Evolutionary conservation across 768 basidiomycete species (phyloP).

Genomic region (Lentinula raphanica): DNA sequence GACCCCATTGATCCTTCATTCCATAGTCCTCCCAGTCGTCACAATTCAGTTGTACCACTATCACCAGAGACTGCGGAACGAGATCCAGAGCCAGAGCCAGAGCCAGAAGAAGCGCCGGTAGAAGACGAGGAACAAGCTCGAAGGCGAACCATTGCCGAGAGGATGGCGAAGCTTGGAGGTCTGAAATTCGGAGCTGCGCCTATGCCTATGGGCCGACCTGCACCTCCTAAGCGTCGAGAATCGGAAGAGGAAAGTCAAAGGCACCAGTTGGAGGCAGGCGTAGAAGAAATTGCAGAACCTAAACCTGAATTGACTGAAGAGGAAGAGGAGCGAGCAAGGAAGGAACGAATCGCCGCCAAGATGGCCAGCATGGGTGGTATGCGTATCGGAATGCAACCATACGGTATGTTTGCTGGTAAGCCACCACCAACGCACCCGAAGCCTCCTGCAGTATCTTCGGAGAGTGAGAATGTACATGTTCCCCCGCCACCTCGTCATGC

Average conservation of each 20-base stretch:
- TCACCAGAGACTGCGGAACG: constrained; percentile 5
- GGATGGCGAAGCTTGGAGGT: constrained; percentile 92
- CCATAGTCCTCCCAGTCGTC: constrained; percentile 43
- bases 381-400: constrained; percentile 53
- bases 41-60: constrained; percentile 16
- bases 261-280: constrained; percentile 16
- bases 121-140: constrained; percentile 48
- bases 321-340: constrained; percentile 58
- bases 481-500: constrained; percentile 28
- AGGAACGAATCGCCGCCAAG: constrained; percentile 49
- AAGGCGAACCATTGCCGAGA: constrained; percentile 76
- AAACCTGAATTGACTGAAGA: constrained; percentile 35
- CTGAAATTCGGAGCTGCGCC: constrained; percentile 76
- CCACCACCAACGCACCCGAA: constrained; percentile 11
- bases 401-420: constrained; percentile 9
- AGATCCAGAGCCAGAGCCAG: constrained; percentile 5
- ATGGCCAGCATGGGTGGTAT: constrained; percentile 52
- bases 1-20: constrained; percentile 69
- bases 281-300: constrained; percentile 24
- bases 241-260: constrained; percentile 19
- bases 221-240: constrained; percentile 25
- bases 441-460: constrained; percentile 12
- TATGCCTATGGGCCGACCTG: constrained; percentile 32
- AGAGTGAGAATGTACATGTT: constrained; percentile 19
- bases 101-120: constrained; percentile 14